Base-by-base conservation (phyloP, 2,329 filamentous ascomycete genomes). In the Xylaria sp. region DNA sequence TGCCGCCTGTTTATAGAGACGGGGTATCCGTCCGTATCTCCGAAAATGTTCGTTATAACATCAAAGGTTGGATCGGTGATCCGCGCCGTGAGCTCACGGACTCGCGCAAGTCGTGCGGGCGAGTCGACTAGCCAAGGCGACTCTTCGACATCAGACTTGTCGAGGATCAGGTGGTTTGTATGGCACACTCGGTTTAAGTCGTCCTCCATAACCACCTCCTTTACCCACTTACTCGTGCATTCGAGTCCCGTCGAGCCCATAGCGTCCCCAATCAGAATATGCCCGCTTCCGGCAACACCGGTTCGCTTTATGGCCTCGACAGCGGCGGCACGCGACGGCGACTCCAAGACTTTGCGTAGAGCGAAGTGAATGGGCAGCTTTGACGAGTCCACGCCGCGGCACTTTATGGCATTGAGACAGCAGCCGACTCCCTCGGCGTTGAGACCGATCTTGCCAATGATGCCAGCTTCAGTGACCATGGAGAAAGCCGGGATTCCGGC, bases 391-490 rank as follows among this genome's bases (percentile, higher is more conserved):
- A 87, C 80, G 1, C 85, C 85, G 2, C 79, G 78, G 3, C 84
- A 84, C 38, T 80, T 79, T 62, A 90, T 86, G 0, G 87, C 87
- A 62, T 90, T 90, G 8, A 89, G 76, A 43, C 82, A 83, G 0
- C 83, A 81, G 0, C 85, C 87, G 0, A 90, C 84, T 0, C 86
- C 85, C 0, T 72, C 69, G 15, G 75, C 76, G 68, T 90, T 90
- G 66, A 89, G 77, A 0, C 87, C 87, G 21, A 90, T 88, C 72
- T 90, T 90, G 13, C 86, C 87, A 33, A 90, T 81, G 21, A 88
- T 80, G 13, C 86, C 85, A 0, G 81, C 79, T 52, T 88, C 86
- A 0, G 85, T 87, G 21, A 87, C 76, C 76, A 85, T 85, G 15
- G 80, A 72, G 58, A 87, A 80, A 1, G 75, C 75, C 0, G 84